Percentiles rank a stretch among this genome's conserved stretches.
phyloP scores from a whole-genome alignment of 2,329 filamentous ascomycete species.

The Huntiella bhutanensis region DNA sequence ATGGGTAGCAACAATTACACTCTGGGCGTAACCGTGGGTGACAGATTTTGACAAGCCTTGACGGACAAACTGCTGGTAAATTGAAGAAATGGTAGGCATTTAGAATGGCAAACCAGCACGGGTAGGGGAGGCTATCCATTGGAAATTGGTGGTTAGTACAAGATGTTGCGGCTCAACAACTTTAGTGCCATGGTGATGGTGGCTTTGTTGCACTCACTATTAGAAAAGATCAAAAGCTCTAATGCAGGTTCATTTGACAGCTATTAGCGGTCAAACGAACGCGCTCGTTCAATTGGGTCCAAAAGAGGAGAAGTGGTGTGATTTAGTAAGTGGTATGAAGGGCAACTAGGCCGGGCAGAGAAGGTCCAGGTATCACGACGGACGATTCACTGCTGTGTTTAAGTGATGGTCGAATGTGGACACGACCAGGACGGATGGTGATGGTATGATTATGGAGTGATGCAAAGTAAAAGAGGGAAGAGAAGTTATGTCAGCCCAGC shows the following conservation, averaged over 20 bases:
- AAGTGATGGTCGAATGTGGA: not conserved
- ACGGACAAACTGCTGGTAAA: conserved; percentile 74
- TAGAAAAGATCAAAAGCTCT: conserved; percentile 39
- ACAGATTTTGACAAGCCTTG: conserved; percentile 88
- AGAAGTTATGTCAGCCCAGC: conserved; percentile 12
- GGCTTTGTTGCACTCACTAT: conserved; percentile 14
- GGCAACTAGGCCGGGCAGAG: conserved; percentile 12
- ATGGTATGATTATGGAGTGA: conserved; percentile 10
- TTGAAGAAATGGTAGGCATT: conserved; percentile 63
- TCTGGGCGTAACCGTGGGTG: conserved; percentile 95
- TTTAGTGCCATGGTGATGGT: too few species aligned
- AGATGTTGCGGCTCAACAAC: too few species aligned
- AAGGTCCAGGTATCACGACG: conserved; percentile 2
- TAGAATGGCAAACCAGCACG: conserved; percentile 45
- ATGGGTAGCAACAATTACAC: conserved; percentile 85
- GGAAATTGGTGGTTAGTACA: too few species aligned
- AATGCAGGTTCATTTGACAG: conserved; percentile 99
- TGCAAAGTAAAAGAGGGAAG: conserved; percentile 3
- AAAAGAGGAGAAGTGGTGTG: not conserved
- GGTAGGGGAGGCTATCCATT: conserved; percentile 11
- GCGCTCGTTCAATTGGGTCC: conserved; percentile 33
- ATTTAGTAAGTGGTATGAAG: conserved; percentile 6
- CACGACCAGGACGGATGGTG: conserved; percentile 10
- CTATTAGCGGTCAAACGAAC: conserved; percentile 72
- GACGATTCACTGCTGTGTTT: not conserved